Percentiles rank a stretch among this genome's conserved stretches.
These are phyloP conservation scores for Rubus parviflorus DNA, from an alignment of 306 rosid species.

Conservation along the genomic window DNA sequence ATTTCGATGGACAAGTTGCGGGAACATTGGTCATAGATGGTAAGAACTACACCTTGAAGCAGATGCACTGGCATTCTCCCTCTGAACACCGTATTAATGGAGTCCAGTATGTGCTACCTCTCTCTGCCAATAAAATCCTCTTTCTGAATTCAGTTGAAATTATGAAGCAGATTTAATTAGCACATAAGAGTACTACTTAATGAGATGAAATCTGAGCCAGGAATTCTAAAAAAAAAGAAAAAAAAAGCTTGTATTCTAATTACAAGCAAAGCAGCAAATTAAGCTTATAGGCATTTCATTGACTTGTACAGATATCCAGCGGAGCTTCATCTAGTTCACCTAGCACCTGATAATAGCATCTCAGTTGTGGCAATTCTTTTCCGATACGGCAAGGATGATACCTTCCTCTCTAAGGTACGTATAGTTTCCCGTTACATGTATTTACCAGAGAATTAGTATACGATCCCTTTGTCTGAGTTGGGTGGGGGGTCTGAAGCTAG, in stretches of 20 bases:
- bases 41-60: constrained; percentile 53
- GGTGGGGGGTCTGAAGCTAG: neutral
- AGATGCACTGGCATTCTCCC: constrained; percentile 89
- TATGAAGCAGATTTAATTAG: neutral
- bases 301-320: constrained; percentile 42
- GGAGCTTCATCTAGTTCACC: constrained; percentile 75
- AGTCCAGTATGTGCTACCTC: constrained; percentile 43
- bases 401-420: constrained; percentile 51
- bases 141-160: neutral
- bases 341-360: constrained; percentile 39
- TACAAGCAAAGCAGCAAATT: neutral
- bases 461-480: neutral
- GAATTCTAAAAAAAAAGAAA: neutral
- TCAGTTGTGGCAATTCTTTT: constrained; percentile 61
- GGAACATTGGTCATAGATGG: constrained; percentile 57
- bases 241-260: neutral
- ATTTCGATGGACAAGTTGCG: constrained; percentile 39
- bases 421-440: neutral
- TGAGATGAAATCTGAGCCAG: neutral
- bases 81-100: constrained; percentile 71
- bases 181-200: neutral
- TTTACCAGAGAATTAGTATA: neutral
- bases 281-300: neutral
- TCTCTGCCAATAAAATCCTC: neutral
- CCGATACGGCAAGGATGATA: constrained; percentile 56